Evolutionary conservation across 768 basidiomycete genomes (phyloP).

Genomic region (Tylopilus subfusipes): DNA sequence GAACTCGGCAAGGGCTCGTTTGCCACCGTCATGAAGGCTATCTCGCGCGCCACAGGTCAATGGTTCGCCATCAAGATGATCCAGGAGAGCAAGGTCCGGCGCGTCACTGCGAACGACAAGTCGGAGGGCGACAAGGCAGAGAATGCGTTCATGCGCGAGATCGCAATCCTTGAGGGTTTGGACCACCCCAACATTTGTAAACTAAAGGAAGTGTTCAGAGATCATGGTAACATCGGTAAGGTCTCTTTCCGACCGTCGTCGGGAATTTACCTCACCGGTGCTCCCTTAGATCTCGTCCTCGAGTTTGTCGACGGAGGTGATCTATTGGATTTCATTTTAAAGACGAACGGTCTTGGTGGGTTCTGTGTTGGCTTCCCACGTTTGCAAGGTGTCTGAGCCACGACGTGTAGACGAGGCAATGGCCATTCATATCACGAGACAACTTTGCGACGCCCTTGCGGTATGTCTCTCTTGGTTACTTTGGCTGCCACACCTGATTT

Average conservation of each 20-base stretch:
- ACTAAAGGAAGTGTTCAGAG: conserved; percentile 72
- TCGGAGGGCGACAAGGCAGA: conserved; percentile 32
- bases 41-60: conserved; percentile 64
- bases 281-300: conserved; percentile 65
- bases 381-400: neutral
- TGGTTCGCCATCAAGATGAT: conserved; percentile 92
- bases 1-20: conserved; percentile 91
- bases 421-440: conserved; percentile 68
- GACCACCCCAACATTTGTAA: conserved; percentile 82
- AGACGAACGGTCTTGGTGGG: conserved; percentile 58
- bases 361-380: conserved; percentile 1
- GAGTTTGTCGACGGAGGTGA: conserved; percentile 89
- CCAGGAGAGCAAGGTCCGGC: conserved; percentile 45
- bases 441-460: conserved; percentile 77
- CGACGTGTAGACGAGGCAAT: conserved; percentile 47
- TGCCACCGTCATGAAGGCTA: conserved; percentile 83
- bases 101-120: conserved; percentile 31
- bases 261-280: conserved; percentile 23
- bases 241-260: conserved; percentile 13
- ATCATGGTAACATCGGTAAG: conserved; percentile 58
- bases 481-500: conserved; percentile 2
- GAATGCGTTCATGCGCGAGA: conserved; percentile 59
- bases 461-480: conserved; percentile 37
- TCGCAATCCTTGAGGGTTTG: conserved; percentile 71
- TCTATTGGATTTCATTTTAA: conserved; percentile 75